These are phyloP conservation scores for Epipyxis sp. DNA, from an alignment of 108 stramenopile species.

Conservation along the genomic window DNA sequence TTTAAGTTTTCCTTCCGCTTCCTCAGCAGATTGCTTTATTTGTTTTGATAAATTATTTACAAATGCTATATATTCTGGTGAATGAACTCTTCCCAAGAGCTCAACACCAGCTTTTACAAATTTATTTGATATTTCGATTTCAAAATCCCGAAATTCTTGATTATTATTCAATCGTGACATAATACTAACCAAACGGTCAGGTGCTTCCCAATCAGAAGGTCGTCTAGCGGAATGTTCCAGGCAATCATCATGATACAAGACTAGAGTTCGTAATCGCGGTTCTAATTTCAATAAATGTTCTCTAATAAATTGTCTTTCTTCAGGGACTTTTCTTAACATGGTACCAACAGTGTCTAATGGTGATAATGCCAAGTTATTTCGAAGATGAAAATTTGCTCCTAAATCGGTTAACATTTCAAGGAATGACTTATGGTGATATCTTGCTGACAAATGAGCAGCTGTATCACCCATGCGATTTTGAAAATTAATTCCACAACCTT, in stretches of 20 bases:
- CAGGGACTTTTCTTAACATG: background rate
- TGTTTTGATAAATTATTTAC: conserved; percentile 79
- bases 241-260: conserved; percentile 84
- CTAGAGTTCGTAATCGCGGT: conserved; percentile 59
- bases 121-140: conserved; percentile 71
- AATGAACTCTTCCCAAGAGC: conserved; percentile 77
- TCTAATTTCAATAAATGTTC: background rate
- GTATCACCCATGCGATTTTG: conserved; percentile 74
- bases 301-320: conserved; percentile 11
- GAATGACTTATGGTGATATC: conserved; percentile 60
- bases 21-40: conserved; percentile 61
- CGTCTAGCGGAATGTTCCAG: conserved; percentile 72
- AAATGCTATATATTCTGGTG: conserved; percentile 76
- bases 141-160: conserved; percentile 56
- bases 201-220: conserved; percentile 76
- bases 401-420: conserved; percentile 64
- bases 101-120: conserved; percentile 80
- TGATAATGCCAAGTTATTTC: conserved; percentile 64
- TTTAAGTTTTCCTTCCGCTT: background rate
- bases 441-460: conserved; percentile 78
- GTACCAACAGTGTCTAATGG: conserved; percentile 78
- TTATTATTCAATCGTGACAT: conserved; percentile 44
- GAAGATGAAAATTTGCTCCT: conserved; percentile 63
- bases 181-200: conserved; percentile 70
- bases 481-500: conserved; percentile 64